phyloP scores from a whole-genome alignment of 176 grass and related monocot genomes.

The Thalia dealbata region DNA sequence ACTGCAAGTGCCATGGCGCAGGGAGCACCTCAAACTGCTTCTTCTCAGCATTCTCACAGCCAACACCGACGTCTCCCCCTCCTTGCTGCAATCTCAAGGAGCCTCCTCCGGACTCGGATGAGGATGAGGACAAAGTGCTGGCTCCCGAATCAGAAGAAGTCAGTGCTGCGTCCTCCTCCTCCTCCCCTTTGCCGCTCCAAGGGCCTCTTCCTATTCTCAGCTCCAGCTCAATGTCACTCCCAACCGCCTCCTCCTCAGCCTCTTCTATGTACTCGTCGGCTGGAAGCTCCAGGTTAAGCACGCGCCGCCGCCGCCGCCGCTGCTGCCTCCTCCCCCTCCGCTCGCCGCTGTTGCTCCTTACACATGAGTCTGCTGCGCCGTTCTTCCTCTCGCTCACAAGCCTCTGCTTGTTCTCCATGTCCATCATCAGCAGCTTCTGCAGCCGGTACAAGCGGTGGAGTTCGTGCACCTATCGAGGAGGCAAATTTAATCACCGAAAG shows the following conservation, averaged over 20 bases:
- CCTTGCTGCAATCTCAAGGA: background rate
- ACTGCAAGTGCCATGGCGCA: slow-evolving; percentile 3
- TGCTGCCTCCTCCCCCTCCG: background rate
- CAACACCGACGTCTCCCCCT: background rate
- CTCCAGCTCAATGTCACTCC: slow-evolving; percentile 25
- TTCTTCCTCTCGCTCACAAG: background rate
- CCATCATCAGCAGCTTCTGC: slow-evolving; percentile 37
- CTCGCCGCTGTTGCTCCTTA: slow-evolving; percentile 9
- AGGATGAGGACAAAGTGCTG: slow-evolving; percentile 36
- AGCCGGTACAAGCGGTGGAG: slow-evolving; percentile 39
- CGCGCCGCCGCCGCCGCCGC: background rate
- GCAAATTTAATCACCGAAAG: background rate
- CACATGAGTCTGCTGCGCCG: slow-evolving; percentile 19
- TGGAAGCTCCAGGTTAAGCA: slow-evolving; percentile 11
- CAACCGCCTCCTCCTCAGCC: slow-evolving; percentile 18
- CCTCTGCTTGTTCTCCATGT: slow-evolving; percentile 13
- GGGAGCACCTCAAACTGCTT: background rate
- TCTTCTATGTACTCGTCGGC: slow-evolving; percentile 26
- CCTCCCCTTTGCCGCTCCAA: slow-evolving; percentile 1
- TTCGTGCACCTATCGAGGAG: slow-evolving; percentile 24
- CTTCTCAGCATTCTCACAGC: background rate
- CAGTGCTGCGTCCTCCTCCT: slow-evolving; percentile 20
- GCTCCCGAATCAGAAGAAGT: slow-evolving; percentile 25
- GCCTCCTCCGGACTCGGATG: slow-evolving; percentile 26
- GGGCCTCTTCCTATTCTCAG: slow-evolving; percentile 24